These are phyloP conservation scores for Gossypium arboreum DNA, from an alignment of 345 rosid genomes.

Conservation along the genomic window DNA sequence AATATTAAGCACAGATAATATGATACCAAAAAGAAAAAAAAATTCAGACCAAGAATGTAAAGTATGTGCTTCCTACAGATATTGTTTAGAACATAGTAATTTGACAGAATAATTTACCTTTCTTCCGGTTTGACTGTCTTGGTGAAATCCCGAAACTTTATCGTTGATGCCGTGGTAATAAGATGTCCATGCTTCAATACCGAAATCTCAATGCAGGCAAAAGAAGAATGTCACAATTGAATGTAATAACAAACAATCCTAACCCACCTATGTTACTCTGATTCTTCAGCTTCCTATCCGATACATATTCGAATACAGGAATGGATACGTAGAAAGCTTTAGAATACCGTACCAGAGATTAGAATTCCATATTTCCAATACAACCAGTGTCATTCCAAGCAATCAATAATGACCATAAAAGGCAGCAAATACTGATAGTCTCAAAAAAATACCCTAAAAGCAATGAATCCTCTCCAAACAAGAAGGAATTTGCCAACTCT, in stretches of 20 bases:
- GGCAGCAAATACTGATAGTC: neutral
- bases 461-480: neutral
- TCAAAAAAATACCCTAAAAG: neutral
- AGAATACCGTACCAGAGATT: neutral
- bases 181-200: slow-evolving; percentile 41
- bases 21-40: neutral
- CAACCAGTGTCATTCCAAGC: neutral
- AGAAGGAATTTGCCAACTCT: neutral
- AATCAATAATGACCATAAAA: neutral
- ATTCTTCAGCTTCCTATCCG: no score
- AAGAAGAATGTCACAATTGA: neutral
- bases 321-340: no score
- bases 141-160: slow-evolving; percentile 53
- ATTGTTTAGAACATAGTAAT: neutral
- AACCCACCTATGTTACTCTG: neutral
- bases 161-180: slow-evolving; percentile 36
- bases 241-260: neutral
- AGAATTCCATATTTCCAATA: neutral
- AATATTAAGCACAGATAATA: neutral
- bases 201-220: slow-evolving; percentile 43
- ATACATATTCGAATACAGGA: no score
- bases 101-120: slow-evolving; percentile 17
- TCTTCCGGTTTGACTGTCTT: slow-evolving; percentile 68
- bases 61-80: neutral
- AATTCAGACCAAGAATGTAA: neutral